phyloP scores from a whole-genome alignment of 2,329 filamentous ascomycete genomes.

The Claviceps pazoutovae region DNA sequence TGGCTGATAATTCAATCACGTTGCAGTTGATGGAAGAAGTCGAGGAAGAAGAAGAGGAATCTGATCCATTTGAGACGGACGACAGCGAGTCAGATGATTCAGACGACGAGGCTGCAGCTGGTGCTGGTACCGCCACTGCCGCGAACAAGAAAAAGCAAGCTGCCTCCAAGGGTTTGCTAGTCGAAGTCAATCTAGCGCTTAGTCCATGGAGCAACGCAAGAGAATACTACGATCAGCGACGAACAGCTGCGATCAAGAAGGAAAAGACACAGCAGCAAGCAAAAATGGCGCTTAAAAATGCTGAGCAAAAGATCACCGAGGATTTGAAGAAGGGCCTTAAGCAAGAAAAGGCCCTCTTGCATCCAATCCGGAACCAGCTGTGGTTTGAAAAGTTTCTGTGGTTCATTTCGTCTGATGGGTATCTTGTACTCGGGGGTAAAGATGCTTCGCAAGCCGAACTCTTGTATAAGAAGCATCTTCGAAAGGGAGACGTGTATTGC shows the following conservation, averaged over 20 bases:
- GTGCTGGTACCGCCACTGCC: conserved; percentile 6
- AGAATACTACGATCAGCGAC: conserved; percentile 85
- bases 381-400: conserved; percentile 98
- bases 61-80: conserved; percentile 50
- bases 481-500: conserved; percentile 82
- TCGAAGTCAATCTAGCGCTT: conserved; percentile 74
- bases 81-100: conserved; percentile 38
- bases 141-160: conserved; percentile 25
- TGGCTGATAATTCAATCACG: conserved; percentile 81
- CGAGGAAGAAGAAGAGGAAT: conserved; percentile 45
- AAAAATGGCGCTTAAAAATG: conserved; percentile 69
- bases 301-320: conserved; percentile 73
- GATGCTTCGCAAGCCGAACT: conserved; percentile 85
- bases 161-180: conserved; percentile 43
- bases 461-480: conserved; percentile 74
- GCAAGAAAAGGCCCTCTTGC: conserved; percentile 77
- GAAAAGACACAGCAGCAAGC: conserved; percentile 76
- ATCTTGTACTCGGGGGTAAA: conserved; percentile 77
- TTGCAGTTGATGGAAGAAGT: conserved; percentile 61
- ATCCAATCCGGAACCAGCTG: conserved; percentile 66
- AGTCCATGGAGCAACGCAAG: conserved; percentile 82
- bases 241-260: conserved; percentile 70
- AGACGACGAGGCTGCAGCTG: conserved; percentile 12
- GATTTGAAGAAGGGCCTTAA: conserved; percentile 81
- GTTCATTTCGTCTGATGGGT: conserved; percentile 92